Evolutionary conservation across 352 stramenopile species (phyloP), one percentile per base, ranked within the genome.

Genomic region (Thraustotheca clavata): DNA sequence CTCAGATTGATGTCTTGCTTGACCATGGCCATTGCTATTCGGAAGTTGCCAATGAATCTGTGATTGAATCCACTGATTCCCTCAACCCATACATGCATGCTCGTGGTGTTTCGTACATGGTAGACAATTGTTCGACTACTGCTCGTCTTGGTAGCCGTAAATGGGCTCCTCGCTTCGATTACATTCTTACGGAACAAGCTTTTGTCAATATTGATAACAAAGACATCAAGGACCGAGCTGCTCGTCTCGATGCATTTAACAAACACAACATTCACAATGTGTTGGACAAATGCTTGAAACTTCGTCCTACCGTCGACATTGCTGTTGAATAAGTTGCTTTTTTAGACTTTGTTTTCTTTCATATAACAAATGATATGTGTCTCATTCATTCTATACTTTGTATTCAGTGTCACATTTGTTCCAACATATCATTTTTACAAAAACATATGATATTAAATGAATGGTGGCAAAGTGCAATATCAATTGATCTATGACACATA

Each of bases 41-140:
- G 60, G 96, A 99, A 77, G 93, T 98, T 72, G 93, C 97, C 49
- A 99, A 99, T 77, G 96, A 99, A 77, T 98, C 92, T 63, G 96
- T 99, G 27, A 99, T 99, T 68, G 96, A 99, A 79, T 96, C 96
- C 66, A 93, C 98, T 43, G 96, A 99, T 77, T 98, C 94, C 60
- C 80, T 99, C 24, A 98, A 96, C 78, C 96, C 96, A 57, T 99
- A 98, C 89, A 99, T 98, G 96, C 96, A 99, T 83, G 97, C 97
- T 59, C 87, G 94, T 54, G 95, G 96, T 36, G 93, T 99, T 60
- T 87, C 96, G 32, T 98, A 98, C 83, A 99, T 99, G 96, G 96
- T 99, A 60, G 96, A 99, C 82, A 99, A 99, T 80, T 99, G 96
- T 87, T 98, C 94, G n/a, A 98, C 96, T 71, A 99, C 96, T 46